Base-by-base conservation (phyloP, 140 eudicot genomes). In the Anethum foeniculum region DNA sequence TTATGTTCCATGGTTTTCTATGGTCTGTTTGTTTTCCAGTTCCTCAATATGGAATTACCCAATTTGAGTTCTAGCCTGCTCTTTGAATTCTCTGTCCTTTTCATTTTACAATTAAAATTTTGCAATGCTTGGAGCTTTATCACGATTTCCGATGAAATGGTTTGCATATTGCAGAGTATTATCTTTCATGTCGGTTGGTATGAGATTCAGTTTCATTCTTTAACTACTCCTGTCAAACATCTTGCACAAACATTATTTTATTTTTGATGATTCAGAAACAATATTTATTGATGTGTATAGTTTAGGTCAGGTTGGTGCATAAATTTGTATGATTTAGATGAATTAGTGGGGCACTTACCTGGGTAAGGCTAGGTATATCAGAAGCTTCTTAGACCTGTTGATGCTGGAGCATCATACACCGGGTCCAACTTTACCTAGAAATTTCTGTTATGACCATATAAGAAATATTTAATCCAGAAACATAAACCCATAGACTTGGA, bases 1-100 rank as follows among this genome's bases (percentile, higher is more conserved):
- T 74, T 74, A 44, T 64, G 80, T 77, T 77, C 80, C 68, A 54
- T 54, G 43, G 80, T 77, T 74, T 74, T 74, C 62, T 77, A 27
- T 77, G 80, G 80, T 77, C 28, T 77, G 69, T 39, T 78, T 78
- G 32, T 25, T 58, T 56, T 56, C 23, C 71, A 77, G 16, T 78
- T 54, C 67, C 73, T 78, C 81, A 58, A 78, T 39, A 58, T 67
- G 81, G 78, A 78, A 58, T 67, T 58, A 13, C 81, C 81, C 81
- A 78, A 78, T 78, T 58, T 78, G 81, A 78, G 74, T 67, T 78
- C 19, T 58, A 39, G 10, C 12, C 13, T 21, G 74, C 74, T 78
- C 54, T 78, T 18, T 78, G 54, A 21, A 48, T 79, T 43, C 81
- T 78, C 4, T 46, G 16, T 39, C 54, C 15, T 43, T 79, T 44